These are phyloP conservation scores for Erodium moschatum DNA, from an alignment of 441 rosid genomes.

Conservation along the genomic window DNA sequence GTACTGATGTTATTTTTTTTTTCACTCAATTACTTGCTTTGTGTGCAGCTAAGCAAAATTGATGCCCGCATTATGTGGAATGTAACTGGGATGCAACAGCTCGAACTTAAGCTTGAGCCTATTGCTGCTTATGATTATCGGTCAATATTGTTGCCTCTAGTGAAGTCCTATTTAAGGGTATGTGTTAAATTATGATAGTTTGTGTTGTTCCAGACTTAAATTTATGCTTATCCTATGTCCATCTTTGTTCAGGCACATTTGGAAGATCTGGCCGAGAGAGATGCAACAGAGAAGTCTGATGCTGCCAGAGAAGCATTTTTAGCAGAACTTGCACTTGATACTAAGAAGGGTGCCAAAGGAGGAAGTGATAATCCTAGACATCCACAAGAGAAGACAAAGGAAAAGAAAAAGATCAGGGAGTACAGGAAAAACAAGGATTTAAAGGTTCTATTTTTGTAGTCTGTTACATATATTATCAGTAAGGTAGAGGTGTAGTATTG, in stretches of 20 bases:
- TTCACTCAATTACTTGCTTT: slow-evolving; percentile 24
- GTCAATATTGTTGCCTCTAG: slow-evolving; percentile 53
- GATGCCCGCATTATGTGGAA: slow-evolving; percentile 54
- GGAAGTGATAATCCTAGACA: slow-evolving; percentile 49
- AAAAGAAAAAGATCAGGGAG: slow-evolving; percentile 72
- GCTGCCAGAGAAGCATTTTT: slow-evolving; percentile 94
- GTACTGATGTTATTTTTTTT: neutral
- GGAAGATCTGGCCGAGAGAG: slow-evolving; percentile 89
- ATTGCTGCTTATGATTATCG: slow-evolving; percentile 61
- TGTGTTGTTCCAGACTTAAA: slow-evolving; percentile 7
- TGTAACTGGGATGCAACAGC: slow-evolving; percentile 66
- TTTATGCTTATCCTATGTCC: slow-evolving; percentile 12
- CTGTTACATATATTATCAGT: slow-evolving; percentile 9
- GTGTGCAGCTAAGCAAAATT: neutral
- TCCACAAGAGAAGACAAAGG: slow-evolving; percentile 66
- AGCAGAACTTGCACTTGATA: slow-evolving; percentile 87
- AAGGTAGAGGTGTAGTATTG: no score
- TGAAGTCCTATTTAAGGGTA: slow-evolving; percentile 79
- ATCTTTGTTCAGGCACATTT: slow-evolving; percentile 49
- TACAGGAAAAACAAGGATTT: slow-evolving; percentile 55
- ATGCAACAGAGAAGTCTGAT: slow-evolving; percentile 92
- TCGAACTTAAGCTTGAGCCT: slow-evolving; percentile 72
- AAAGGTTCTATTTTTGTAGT: slow-evolving; percentile 42
- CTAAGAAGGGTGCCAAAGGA: slow-evolving; percentile 56
- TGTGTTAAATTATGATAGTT: slow-evolving; percentile 27